phyloP scores from a whole-genome alignment of 1,284 basidiomycete genomes.

The Leccinum fallax region DNA sequence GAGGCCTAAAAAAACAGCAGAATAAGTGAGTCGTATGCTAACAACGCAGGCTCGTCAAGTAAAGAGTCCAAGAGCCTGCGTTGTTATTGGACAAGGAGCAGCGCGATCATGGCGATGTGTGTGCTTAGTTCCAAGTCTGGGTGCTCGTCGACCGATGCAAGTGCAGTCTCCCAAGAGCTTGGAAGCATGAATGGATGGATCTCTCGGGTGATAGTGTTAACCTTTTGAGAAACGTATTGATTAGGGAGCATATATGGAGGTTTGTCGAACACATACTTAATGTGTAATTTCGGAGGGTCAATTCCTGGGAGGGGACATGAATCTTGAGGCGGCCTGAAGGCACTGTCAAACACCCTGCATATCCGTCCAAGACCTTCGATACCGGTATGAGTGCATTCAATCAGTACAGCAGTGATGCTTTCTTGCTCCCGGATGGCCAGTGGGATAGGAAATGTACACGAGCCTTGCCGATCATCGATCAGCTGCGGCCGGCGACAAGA shows the following conservation, averaged over 20 bases:
- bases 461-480: slow-evolving; percentile 25
- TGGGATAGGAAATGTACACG: slow-evolving; percentile 17
- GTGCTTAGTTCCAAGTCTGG: slow-evolving; percentile 2
- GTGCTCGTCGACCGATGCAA: slow-evolving; percentile 32
- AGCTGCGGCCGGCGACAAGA: slow-evolving; percentile 39
- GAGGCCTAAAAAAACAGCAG: slow-evolving; percentile 2
- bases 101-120: slow-evolving; percentile 33
- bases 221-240: slow-evolving; percentile 34
- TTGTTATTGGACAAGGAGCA: slow-evolving; percentile 38
- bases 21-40: background rate
- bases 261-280: slow-evolving; percentile 46
- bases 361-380: slow-evolving; percentile 66
- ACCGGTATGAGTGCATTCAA: slow-evolving; percentile 56
- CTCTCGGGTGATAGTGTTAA: slow-evolving; percentile 44
- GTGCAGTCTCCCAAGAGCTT: slow-evolving; percentile 57
- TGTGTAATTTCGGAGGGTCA: slow-evolving; percentile 53
- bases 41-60: slow-evolving; percentile 23
- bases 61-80: slow-evolving; percentile 24
- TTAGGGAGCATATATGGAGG: background rate
- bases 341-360: slow-evolving; percentile 59
- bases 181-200: slow-evolving; percentile 54
- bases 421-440: slow-evolving; percentile 16
- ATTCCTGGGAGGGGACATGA: slow-evolving; percentile 35
- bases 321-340: slow-evolving; percentile 52
- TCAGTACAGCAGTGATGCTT: slow-evolving; percentile 46